These are phyloP conservation scores for Boletus bicolor DNA, from an alignment of 768 basidiomycete species.

Conservation along the genomic window DNA sequence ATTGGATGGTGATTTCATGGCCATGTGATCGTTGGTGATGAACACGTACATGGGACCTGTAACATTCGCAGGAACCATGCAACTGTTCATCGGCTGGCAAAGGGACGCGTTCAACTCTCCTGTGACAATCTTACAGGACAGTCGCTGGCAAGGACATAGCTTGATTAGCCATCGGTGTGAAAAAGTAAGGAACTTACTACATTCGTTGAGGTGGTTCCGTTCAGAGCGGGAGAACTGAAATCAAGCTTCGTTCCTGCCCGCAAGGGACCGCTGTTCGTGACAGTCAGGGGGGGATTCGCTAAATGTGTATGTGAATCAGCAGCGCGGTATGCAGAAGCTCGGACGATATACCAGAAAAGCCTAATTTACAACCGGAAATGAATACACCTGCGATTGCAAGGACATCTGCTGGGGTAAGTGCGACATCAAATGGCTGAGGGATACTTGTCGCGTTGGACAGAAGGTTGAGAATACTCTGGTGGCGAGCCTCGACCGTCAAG, in stretches of 20 bases:
- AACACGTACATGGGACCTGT: slow-evolving; percentile 75
- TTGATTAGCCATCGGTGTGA: slow-evolving; percentile 3
- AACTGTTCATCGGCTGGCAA: slow-evolving; percentile 55
- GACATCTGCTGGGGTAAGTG: slow-evolving; percentile 66
- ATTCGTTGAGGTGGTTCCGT: slow-evolving; percentile 41
- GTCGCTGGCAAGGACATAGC: slow-evolving; percentile 33
- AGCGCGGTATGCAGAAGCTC: not conserved
- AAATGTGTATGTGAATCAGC: not conserved
- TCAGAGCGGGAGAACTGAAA: slow-evolving; percentile 57
- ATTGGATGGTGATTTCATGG: slow-evolving; percentile 47
- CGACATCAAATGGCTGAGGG: slow-evolving; percentile 69
- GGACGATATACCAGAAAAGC: slow-evolving; percentile 45
- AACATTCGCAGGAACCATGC: slow-evolving; percentile 61
- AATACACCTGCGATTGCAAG: slow-evolving; percentile 67
- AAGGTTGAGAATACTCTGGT: slow-evolving; percentile 74
- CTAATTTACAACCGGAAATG: slow-evolving; percentile 65
- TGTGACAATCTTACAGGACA: slow-evolving; percentile 75
- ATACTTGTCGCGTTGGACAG: slow-evolving; percentile 55
- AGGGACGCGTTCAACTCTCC: slow-evolving; percentile 58
- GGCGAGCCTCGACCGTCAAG: slow-evolving; percentile 78
- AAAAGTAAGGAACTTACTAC: slow-evolving; percentile 31
- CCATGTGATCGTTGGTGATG: slow-evolving; percentile 59
- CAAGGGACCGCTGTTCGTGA: slow-evolving; percentile 64
- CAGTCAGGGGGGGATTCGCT: slow-evolving; percentile 57
- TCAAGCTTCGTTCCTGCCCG: slow-evolving; percentile 57